Conservation (phyloP, 306 rosid genomes). For the Acacia melanoxylon region DNA sequence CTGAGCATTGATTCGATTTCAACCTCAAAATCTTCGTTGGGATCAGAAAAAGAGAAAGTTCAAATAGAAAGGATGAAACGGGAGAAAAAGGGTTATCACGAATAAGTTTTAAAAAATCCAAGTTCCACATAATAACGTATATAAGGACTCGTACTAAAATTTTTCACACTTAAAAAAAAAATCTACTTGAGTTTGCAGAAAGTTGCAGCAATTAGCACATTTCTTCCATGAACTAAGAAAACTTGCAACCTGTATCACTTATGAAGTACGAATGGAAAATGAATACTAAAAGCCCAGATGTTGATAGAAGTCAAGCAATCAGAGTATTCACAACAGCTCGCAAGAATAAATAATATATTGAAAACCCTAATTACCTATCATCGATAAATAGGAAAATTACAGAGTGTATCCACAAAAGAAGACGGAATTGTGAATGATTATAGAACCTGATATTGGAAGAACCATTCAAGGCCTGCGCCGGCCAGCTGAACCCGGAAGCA, state of each 20-base stretch:
- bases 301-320: background rate
- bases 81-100: background rate
- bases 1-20: background rate
- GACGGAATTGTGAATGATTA: background rate
- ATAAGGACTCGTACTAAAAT: background rate
- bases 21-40: background rate
- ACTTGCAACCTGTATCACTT: background rate
- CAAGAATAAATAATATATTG: background rate
- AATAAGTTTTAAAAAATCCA: background rate
- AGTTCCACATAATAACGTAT: background rate
- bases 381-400: background rate
- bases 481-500: constrained; percentile 67
- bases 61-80: background rate
- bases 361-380: constrained; percentile 33
- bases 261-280: background rate
- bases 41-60: background rate
- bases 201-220: background rate
- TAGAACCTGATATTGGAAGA: constrained; percentile 55
- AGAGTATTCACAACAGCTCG: background rate
- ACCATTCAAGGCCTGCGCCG: constrained; percentile 52
- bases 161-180: background rate
- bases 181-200: constrained; percentile 22
- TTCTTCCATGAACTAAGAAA: background rate
- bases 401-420: background rate
- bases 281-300: constrained; percentile 3